Evolutionary conservation across 345 rosid species (phyloP).

Genomic region (Cardamine chenopodiifolia): DNA sequence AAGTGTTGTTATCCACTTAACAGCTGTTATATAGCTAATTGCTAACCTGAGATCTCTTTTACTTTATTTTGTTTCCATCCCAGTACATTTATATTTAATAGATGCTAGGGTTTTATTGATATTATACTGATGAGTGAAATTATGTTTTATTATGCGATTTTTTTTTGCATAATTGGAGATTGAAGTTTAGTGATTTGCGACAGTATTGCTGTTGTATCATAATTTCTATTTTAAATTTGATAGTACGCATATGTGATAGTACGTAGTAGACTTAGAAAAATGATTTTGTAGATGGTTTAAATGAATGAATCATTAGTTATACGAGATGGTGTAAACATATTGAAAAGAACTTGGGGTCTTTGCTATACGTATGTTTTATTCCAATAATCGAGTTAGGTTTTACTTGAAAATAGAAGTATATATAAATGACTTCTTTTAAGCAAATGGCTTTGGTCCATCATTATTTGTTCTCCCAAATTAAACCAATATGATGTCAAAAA

Average conservation of each 20-base stretch:
- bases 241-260: neutral
- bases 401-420: too few species aligned
- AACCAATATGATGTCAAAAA: neutral
- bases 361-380: too few species aligned
- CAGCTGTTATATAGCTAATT: constrained; percentile 36
- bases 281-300: neutral
- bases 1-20: constrained; percentile 35
- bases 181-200: neutral
- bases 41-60: constrained; percentile 34
- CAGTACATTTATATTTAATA: neutral
- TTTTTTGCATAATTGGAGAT: neutral
- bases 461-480: neutral
- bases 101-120: neutral
- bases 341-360: too few species aligned
- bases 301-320: neutral
- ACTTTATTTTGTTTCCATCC: constrained; percentile 21
- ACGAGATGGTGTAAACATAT: neutral
- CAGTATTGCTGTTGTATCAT: neutral
- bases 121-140: neutral
- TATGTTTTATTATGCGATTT: neutral
- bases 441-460: neutral
- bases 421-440: too few species aligned
- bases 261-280: neutral
- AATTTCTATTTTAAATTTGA: neutral
- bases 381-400: too few species aligned